phyloP scores from a whole-genome alignment of 441 rosid genomes.

The Adansonia rubrostipa region DNA sequence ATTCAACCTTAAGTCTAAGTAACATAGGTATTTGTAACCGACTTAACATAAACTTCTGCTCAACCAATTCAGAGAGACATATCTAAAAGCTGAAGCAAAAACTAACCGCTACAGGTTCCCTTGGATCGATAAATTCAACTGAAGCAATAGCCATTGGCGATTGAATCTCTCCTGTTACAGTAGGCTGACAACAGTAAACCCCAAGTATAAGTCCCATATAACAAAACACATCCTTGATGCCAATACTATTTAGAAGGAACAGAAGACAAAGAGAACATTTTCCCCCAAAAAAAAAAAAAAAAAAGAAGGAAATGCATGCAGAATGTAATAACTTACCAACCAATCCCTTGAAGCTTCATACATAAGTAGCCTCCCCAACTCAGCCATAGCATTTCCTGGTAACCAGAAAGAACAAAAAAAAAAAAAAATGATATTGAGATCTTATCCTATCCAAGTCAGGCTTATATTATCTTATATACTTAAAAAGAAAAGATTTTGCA shows the following conservation, averaged over 20 bases:
- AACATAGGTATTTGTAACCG: conserved; percentile 18
- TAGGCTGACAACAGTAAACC: conserved; percentile 57
- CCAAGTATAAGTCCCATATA: not conserved
- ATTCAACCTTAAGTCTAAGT: too few relatives aligned
- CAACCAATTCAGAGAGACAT: not conserved
- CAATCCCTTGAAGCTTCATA: conserved; percentile 96
- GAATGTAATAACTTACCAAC: conserved; percentile 59
- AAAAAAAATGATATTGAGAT: not conserved
- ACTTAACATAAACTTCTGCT: not conserved
- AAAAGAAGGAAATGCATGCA: not conserved
- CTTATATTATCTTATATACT: not conserved
- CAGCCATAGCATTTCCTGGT: conserved; percentile 88
- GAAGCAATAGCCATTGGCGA: conserved; percentile 88
- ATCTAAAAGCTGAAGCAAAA: conserved; percentile 6
- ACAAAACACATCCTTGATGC: not conserved
- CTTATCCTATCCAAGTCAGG: not conserved
- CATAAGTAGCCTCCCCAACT: conserved; percentile 83
- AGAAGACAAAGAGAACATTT: not conserved
- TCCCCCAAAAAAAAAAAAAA: not conserved
- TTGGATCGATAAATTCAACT: conserved; percentile 90
- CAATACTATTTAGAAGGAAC: not conserved
- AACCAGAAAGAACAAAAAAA: not conserved
- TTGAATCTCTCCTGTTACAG: conserved; percentile 84
- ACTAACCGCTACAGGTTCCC: conserved; percentile 87
- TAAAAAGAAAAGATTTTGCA: conserved; percentile 1